Percentiles rank a stretch among this genome's conserved stretches.
Conservation (phyloP, 1,284 basidiomycete species). For the Moniliophthora roreri region DNA sequence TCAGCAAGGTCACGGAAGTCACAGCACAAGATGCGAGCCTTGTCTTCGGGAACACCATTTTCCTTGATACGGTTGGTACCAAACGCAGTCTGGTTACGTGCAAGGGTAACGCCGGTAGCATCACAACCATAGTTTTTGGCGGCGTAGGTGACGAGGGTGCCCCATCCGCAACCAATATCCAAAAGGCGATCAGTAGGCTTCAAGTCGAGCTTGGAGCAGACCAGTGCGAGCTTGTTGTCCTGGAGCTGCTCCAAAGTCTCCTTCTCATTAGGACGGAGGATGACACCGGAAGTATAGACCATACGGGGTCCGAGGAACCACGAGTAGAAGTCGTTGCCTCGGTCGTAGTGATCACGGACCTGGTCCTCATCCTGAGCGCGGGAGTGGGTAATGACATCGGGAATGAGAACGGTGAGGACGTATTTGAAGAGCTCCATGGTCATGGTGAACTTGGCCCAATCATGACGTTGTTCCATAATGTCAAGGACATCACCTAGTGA, state of each 20-base stretch:
- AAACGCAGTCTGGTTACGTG: conserved; percentile 89
- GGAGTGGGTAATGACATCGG: conserved; percentile 92
- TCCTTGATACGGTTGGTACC: conserved; percentile 86
- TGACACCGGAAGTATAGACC: conserved; percentile 96
- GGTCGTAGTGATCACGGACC: conserved; percentile 96
- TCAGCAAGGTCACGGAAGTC: conserved; percentile 94
- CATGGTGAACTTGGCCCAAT: conserved; percentile 91
- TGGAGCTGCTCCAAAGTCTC: conserved; percentile 96
- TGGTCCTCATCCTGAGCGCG: conserved; percentile 93
- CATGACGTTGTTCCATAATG: conserved; percentile 91
- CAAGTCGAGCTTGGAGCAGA: conserved; percentile 46
- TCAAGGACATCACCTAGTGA: conserved; percentile 85
- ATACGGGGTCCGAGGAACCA: conserved; percentile 97
- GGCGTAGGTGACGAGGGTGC: conserved; percentile 91
- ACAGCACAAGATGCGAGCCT: conserved; percentile 90
- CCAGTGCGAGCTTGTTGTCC: conserved; percentile 86
- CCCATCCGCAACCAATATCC: conserved; percentile 98
- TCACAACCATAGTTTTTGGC: conserved; percentile 97
- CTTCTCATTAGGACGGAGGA: conserved; percentile 71
- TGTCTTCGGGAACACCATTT: conserved; percentile 75
- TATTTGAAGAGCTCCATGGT: conserved; percentile 93
- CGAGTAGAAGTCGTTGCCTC: conserved; percentile 92
- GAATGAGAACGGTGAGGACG: conserved; percentile 86
- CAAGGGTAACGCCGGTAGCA: conserved; percentile 94
- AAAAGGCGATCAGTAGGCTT: conserved; percentile 83